Evolutionary conservation across 2,329 filamentous ascomycete genomes (phyloP).

Genomic region (Didymella sp.): DNA sequence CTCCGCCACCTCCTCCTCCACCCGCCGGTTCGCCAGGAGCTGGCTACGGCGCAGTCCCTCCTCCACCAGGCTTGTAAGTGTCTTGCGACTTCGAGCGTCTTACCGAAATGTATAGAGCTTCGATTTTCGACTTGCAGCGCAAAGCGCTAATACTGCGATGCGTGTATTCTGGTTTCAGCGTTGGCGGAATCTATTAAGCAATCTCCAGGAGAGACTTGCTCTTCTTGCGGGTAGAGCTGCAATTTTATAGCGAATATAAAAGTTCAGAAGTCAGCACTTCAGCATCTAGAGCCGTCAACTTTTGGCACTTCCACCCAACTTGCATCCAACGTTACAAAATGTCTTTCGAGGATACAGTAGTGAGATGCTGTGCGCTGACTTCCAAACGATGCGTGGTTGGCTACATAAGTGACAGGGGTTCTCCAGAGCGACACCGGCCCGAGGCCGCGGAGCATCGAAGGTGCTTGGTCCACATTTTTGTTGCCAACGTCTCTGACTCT

Average conservation of each 20-base stretch:
- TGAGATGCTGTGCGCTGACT: slow-evolving; percentile 19
- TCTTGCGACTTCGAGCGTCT: slow-evolving; percentile 19
- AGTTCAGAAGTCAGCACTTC: background rate
- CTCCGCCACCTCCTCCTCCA: slow-evolving; percentile 45
- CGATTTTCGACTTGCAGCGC: background rate
- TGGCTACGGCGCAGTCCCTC: slow-evolving; percentile 44
- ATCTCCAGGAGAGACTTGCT: too few species aligned
- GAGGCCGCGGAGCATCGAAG: slow-evolving; percentile 5
- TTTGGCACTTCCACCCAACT: background rate
- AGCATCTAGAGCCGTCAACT: background rate
- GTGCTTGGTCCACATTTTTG: slow-evolving; percentile 34
- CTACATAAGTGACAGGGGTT: slow-evolving; percentile 21
- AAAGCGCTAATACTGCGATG: background rate
- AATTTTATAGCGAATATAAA: slow-evolving; percentile 1
- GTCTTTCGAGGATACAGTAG: too few species aligned
- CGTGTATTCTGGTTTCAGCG: slow-evolving; percentile 1
- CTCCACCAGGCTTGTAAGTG: slow-evolving; percentile 28
- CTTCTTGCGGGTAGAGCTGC: background rate
- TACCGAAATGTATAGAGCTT: slow-evolving; percentile 8
- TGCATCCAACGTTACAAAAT: background rate
- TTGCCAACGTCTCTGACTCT: slow-evolving; percentile 25
- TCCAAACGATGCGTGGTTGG: slow-evolving; percentile 35
- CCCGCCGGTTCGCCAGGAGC: slow-evolving; percentile 44
- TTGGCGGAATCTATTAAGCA: too few species aligned
- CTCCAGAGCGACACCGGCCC: slow-evolving; percentile 26